Conservation (phyloP, 495 filamentous ascomycete genomes). For the Oleoguttula mirabilis region DNA sequence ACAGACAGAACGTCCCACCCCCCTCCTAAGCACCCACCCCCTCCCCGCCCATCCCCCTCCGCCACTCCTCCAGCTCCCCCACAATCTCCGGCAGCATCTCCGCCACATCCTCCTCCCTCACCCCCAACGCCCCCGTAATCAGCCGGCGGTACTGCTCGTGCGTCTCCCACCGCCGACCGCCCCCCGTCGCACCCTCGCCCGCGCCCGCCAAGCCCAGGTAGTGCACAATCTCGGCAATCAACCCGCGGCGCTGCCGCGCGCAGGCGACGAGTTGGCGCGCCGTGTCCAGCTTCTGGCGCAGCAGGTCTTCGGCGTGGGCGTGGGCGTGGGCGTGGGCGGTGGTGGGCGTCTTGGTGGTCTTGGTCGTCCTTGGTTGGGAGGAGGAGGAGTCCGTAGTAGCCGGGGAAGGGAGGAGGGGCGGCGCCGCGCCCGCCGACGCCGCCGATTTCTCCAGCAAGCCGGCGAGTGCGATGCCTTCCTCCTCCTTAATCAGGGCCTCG, state of each 20-base stretch:
- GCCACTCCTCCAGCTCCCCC: constrained; percentile 42
- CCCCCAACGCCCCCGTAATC: constrained; percentile 31
- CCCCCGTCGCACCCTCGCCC: no score
- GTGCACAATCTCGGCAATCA: constrained; percentile 25
- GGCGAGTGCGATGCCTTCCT: constrained; percentile 21
- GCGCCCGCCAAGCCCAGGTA: constrained; percentile 26
- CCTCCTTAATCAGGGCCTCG: constrained; percentile 64
- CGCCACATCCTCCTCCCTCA: constrained; percentile 32
- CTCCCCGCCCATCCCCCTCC: constrained; percentile 2
- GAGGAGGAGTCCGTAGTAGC: not conserved
- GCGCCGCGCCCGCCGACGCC: not conserved
- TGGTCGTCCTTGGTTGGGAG: not conserved
- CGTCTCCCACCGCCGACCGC: constrained; percentile 7
- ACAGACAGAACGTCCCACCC: no score
- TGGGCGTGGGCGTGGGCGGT: not conserved
- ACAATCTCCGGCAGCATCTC: constrained; percentile 31
- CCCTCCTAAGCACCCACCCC: constrained; percentile 11
- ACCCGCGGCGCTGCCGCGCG: constrained; percentile 22
- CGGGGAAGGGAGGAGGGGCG: not conserved
- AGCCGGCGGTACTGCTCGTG: constrained; percentile 28
- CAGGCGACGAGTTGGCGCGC: constrained; percentile 19
- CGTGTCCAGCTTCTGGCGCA: constrained; percentile 21
- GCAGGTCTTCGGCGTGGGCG: constrained; percentile 6
- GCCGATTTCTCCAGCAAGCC: not conserved
- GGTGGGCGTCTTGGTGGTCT: not conserved